Evolutionary conservation across 1,284 basidiomycete species (phyloP).

Genomic region (Ceratobasidium sp.): DNA sequence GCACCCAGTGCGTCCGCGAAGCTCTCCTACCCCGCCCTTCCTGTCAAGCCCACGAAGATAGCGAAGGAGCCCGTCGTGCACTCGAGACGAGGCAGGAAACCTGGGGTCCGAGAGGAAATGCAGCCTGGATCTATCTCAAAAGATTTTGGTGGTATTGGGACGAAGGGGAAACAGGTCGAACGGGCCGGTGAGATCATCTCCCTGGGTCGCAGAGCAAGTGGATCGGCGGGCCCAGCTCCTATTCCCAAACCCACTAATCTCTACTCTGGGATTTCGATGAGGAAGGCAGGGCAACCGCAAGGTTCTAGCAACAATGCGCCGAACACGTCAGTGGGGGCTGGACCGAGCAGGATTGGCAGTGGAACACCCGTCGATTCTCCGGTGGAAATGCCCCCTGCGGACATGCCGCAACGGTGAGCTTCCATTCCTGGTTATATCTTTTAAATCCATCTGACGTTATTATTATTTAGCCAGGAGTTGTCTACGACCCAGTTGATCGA

Average conservation of each 20-base stretch:
- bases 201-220: not conserved
- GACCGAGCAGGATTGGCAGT: not conserved
- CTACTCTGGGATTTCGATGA: slow-evolving; percentile 31
- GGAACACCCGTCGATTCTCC: slow-evolving; percentile 12
- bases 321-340: not conserved
- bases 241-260: not conserved
- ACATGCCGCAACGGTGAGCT: not conserved
- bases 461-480: not conserved
- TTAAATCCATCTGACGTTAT: not conserved
- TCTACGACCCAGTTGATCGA: not conserved
- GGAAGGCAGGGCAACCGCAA: slow-evolving; percentile 20
- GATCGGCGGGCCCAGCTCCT: not conserved
- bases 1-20: not conserved
- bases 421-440: not conserved
- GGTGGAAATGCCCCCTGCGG: slow-evolving; percentile 11
- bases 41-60: slow-evolving; percentile 21
- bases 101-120: slow-evolving; percentile 15
- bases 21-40: not conserved
- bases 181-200: slow-evolving; percentile 26
- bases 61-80: not conserved
- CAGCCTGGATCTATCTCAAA: slow-evolving; percentile 32
- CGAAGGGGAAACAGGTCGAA: slow-evolving; percentile 37
- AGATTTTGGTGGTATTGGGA: slow-evolving; percentile 38
- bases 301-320: not conserved
- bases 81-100: slow-evolving; percentile 3